These are phyloP conservation scores for Stephanodiscus minutulus DNA, from an alignment of 108 stramenopile species.

Conservation along the genomic window DNA sequence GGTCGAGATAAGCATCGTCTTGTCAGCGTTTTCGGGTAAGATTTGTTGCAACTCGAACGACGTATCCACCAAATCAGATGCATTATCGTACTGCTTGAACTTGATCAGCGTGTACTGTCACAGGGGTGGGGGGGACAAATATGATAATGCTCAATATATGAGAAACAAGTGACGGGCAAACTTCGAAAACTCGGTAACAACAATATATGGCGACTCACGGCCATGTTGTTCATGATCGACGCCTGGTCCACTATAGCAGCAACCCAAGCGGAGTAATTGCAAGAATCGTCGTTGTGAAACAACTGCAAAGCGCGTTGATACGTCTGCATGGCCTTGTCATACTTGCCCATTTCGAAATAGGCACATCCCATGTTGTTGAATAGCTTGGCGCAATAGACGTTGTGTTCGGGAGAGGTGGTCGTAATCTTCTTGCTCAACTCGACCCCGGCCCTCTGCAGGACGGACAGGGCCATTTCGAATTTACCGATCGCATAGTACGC, in stretches of 20 bases:
- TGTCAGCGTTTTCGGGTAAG: constrained; percentile 23
- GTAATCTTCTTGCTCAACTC: constrained; percentile 38
- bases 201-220: no score
- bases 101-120: constrained; percentile 47
- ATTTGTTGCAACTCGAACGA: constrained; percentile 53
- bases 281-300: constrained; percentile 39
- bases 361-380: constrained; percentile 52
- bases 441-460: constrained; percentile 42
- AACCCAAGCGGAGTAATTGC: constrained; percentile 38
- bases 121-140: no score
- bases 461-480: constrained; percentile 36
- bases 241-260: constrained; percentile 46
- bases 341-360: constrained; percentile 52
- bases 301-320: constrained; percentile 46
- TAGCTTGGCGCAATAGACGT: constrained; percentile 41
- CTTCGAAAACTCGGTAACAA: no score
- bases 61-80: constrained; percentile 50
- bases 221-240: constrained; percentile 54
- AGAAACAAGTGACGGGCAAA: no score
- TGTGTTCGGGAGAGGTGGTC: constrained; percentile 35
- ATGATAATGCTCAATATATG: no score
- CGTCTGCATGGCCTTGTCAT: constrained; percentile 52
- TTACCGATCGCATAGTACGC: constrained; percentile 48
- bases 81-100: constrained; percentile 49
- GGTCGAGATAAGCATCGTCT: constrained; percentile 36